phyloP scores from a whole-genome alignment of 805 yeast genomes.

The Nakazawaea peltata region DNA sequence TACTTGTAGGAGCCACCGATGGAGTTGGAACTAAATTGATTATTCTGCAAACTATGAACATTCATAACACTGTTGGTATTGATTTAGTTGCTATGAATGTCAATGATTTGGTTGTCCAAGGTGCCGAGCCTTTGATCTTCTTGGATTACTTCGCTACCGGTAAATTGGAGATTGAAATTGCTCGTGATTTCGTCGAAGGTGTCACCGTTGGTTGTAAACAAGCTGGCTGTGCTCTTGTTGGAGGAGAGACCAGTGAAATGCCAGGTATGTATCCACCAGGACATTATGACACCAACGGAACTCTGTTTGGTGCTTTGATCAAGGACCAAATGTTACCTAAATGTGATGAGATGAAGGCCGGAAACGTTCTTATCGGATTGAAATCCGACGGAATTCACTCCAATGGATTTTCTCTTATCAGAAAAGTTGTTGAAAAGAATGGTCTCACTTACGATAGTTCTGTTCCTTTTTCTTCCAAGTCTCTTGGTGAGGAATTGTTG shows the following conservation, averaged over 20 bases:
- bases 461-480: slow-evolving; percentile 79
- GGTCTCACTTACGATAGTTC: slow-evolving; percentile 61
- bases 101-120: slow-evolving; percentile 95
- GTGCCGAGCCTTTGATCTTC: slow-evolving; percentile 95
- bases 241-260: slow-evolving; percentile 99
- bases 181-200: slow-evolving; percentile 86
- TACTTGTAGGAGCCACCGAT: slow-evolving; percentile 95
- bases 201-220: slow-evolving; percentile 94
- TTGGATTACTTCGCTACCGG: slow-evolving; percentile 97
- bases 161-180: slow-evolving; percentile 73
- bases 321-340: slow-evolving; percentile 71
- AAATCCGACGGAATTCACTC: slow-evolving; percentile 94
- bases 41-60: slow-evolving; percentile 83
- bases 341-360: slow-evolving; percentile 55
- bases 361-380: slow-evolving; percentile 80
- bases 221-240: slow-evolving; percentile 96
- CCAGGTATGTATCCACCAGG: slow-evolving; percentile 97
- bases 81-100: slow-evolving; percentile 99
- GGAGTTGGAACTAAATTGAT: slow-evolving; percentile 98
- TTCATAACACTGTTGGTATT: slow-evolving; percentile 96
- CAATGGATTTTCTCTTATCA: slow-evolving; percentile 90
- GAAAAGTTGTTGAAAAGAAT: slow-evolving; percentile 78
- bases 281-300: slow-evolving; percentile 97
- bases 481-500: slow-evolving; percentile 81
- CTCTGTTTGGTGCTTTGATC: slow-evolving; percentile 94